Evolutionary conservation across 208 protist genomes (phyloP), one percentile per base, ranked within the genome.

Genomic region (Trypanosoma caninum): DNA sequence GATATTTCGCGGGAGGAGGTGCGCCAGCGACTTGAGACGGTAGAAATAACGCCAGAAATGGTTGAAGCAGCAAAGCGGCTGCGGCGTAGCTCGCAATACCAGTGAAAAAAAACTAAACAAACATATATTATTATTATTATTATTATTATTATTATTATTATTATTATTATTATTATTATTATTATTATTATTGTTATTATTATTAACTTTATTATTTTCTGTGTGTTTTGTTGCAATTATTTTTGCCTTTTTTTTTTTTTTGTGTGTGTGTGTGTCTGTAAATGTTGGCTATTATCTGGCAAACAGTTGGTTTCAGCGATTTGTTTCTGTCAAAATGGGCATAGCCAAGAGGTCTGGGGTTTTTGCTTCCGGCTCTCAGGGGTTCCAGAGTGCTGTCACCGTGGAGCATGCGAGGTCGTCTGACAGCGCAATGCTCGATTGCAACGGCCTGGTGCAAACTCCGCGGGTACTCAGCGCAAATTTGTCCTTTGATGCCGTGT

Each of bases 41-140:
- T 44, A 5, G 51, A 75, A 22, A 65, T 94, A 46, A 77, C 87
- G 18, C 51, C 72, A 6, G 76, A 80, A 33, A 94, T 94, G 87
- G 65, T 94, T 37, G 62, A 65, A 8, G 72, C 70, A 10, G 87
- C 83, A 18, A 59, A 77, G 14, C 37, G 45, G 41, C 56, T 94
- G n/a, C 75, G 84, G 40, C 68, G 69, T 45, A 89, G 81, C 45
- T 22, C 57, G 8, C 50, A 34, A 9, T 72, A 73, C 35, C 52
- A 67, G 40, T 65, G 34, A 61, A 10, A 20, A 27, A 4, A 38
- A 31, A 18, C 2, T 23, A 35, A 46, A 20, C 14, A 47, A 59
- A 35, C 16, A 27, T 35, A 48, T 48, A 27, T 48, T 48, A 16
- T 48, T 48, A 27, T 48, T 18, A 27, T 48, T 48, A 48, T 48